These are phyloP conservation scores for Aspergillus ustus DNA, from an alignment of 2,329 filamentous ascomycete genomes.

Conservation along the genomic window DNA sequence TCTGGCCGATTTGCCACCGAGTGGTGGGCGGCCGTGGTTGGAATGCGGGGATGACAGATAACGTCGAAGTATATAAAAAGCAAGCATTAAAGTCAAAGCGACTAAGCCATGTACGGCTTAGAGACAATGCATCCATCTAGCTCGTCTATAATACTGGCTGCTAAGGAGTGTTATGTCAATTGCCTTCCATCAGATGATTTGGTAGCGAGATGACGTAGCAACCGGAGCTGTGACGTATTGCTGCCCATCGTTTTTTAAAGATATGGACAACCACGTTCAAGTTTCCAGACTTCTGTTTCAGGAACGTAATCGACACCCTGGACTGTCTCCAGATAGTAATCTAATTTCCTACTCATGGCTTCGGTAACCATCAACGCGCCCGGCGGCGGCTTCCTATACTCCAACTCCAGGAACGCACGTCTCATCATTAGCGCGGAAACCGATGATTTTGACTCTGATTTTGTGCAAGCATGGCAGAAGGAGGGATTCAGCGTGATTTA, in stretches of 20 bases:
- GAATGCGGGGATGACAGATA: constrained; percentile 3
- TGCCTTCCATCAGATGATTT: neutral
- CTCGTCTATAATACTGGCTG: neutral
- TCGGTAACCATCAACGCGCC: constrained; percentile 39
- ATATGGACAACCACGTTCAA: neutral
- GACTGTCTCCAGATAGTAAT: neutral
- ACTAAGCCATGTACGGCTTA: neutral
- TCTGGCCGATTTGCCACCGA: neutral
- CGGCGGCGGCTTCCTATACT: constrained; percentile 39
- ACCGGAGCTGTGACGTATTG: constrained; percentile 12
- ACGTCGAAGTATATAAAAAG: constrained; percentile 3
- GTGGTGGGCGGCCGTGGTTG: neutral
- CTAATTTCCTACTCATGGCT: constrained; percentile 30
- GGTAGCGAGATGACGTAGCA: constrained; percentile 7
- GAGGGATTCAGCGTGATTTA: constrained; percentile 67
- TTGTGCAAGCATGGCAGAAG: constrained; percentile 59
- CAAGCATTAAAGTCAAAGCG: neutral
- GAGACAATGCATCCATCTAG: neutral
- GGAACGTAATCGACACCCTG: neutral
- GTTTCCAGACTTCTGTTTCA: neutral
- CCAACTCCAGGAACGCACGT: constrained; percentile 35
- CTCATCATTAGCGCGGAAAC: constrained; percentile 42
- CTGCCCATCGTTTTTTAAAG: neutral
- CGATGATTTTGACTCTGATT: constrained; percentile 57
- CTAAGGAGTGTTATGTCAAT: neutral